Conservation (phyloP, 2,329 filamentous ascomycete species). For the Coniochaeta ligniaria region DNA sequence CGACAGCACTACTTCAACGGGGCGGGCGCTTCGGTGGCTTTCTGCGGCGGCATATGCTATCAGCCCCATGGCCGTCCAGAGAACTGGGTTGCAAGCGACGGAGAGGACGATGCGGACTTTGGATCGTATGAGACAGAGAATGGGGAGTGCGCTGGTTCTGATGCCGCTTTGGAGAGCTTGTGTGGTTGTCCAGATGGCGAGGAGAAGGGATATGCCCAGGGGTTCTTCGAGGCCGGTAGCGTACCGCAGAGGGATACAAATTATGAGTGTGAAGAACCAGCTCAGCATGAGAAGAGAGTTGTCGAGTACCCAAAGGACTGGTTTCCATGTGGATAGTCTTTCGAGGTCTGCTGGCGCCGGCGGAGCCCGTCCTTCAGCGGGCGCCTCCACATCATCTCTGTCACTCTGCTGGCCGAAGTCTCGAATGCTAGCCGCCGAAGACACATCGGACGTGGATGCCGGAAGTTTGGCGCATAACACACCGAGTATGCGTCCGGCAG, state of each 20-base stretch:
- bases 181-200: slow-evolving; percentile 40
- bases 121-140: slow-evolving; percentile 11
- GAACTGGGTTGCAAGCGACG: slow-evolving; percentile 39
- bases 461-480: not conserved
- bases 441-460: not conserved
- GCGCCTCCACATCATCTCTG: not conserved
- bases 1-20: slow-evolving; percentile 14
- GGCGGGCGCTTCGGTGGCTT: slow-evolving; percentile 11
- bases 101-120: slow-evolving; percentile 19
- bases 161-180: slow-evolving; percentile 29
- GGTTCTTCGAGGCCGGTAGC: slow-evolving; percentile 23
- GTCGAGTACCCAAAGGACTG: not conserved
- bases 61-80: slow-evolving; percentile 37
- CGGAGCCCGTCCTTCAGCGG: not conserved
- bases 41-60: slow-evolving; percentile 35
- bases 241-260: slow-evolving; percentile 35
- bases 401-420: not conserved
- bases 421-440: not conserved
- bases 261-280: slow-evolving; percentile 21
- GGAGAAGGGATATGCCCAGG: slow-evolving; percentile 38
- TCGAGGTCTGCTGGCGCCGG: not conserved
- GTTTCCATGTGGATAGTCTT: not conserved
- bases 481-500: not conserved
- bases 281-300: slow-evolving; percentile 22
- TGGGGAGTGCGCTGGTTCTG: slow-evolving; percentile 14